Evolutionary conservation across 108 stramenopile genomes (phyloP), one percentile per base, ranked within the genome.

Genomic region (Schizochytrium sp.): DNA sequence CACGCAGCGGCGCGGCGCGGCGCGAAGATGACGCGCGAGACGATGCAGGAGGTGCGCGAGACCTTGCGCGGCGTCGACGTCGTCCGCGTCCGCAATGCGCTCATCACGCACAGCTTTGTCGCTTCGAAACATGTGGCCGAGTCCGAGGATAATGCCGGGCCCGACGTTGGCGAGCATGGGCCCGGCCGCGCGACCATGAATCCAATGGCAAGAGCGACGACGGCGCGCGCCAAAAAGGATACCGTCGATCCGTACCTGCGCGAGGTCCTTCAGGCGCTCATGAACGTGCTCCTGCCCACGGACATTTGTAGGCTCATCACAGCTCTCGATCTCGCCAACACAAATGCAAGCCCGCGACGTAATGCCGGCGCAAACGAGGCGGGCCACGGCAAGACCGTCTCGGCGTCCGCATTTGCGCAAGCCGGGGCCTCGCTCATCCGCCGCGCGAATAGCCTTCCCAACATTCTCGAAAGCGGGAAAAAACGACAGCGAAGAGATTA

Each of bases 71-170:
- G 76, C n/a, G 76, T 83, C 16, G 76, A 83, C 51, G 76, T 83
- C 43, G 76, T 83, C 76, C 76, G 76, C 19, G 76, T 83, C 48
- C 76, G 76, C 48, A 83, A 83, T 23, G 76, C 76, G 23, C 76
- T 83, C 48, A 83, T 83, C 3, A 83, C 76, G 76, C 76, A 83
- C 76, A 83, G 51, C 51, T 83, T 83, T 23, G 76, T 83, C n/a
- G 76, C 76, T 12, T 83, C 76, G 48, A 83, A 83, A 28, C n/a
- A 53, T 34, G 18, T 83, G 6, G 76, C 76, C n/a, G 48, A 53
- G 51, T 83, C 51, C n/a, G 76, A 83, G 76, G 76, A 83, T 53
- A 53, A 53, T 23, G 76, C 76, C 2, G 51, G 76, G 16, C 23
- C 76, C n/a, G 51, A 53, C 51, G 51, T 53, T 3, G 76, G 76